A percentile compares a stretch with the other conserved stretches of the same genome.
Evolutionary conservation across 2,329 filamentous ascomycete species (phyloP).

Genomic region (Sporothrix pseudoabietina): DNA sequence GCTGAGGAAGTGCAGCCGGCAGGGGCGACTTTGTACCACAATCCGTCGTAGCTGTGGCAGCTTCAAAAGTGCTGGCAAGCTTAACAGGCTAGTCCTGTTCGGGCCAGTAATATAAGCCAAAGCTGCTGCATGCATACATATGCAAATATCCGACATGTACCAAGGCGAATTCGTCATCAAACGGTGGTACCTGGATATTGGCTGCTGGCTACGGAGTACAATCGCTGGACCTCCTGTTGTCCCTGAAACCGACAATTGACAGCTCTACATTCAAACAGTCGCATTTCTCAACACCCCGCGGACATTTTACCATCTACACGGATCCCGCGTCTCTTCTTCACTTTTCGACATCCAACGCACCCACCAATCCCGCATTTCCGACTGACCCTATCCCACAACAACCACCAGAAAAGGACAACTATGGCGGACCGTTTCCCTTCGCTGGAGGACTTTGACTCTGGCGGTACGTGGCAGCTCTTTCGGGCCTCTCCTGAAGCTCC

Average conservation of each 20-base stretch:
- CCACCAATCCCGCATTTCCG: background rate
- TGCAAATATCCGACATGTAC: constrained; percentile 10
- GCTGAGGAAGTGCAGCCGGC: constrained; percentile 19
- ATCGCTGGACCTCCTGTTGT: constrained; percentile 20
- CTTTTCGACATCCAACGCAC: background rate
- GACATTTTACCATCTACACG: background rate
- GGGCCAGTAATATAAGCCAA: background rate
- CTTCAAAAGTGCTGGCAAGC: background rate
- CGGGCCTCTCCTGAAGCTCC: background rate
- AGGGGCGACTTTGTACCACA: background rate
- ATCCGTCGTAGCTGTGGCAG: background rate
- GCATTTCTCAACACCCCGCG: constrained; percentile 1
- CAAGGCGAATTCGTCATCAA: constrained; percentile 25
- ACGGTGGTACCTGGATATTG: background rate
- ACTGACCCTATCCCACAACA: constrained; percentile 23
- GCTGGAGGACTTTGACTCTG: constrained; percentile 74
- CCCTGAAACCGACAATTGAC: constrained; percentile 14
- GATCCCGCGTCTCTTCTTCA: background rate
- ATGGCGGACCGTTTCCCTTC: constrained; percentile 83
- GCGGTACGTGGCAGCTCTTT: constrained; percentile 50
- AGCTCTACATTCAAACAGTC: constrained; percentile 2
- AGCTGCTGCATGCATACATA: background rate
- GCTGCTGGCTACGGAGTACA: background rate
- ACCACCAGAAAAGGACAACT: constrained; percentile 35
- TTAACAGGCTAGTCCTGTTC: background rate